Evolutionary conservation across 78 protist species (phyloP), one percentile per base, ranked within the genome.

Genomic region (Dictyostelium brefeldianum): DNA sequence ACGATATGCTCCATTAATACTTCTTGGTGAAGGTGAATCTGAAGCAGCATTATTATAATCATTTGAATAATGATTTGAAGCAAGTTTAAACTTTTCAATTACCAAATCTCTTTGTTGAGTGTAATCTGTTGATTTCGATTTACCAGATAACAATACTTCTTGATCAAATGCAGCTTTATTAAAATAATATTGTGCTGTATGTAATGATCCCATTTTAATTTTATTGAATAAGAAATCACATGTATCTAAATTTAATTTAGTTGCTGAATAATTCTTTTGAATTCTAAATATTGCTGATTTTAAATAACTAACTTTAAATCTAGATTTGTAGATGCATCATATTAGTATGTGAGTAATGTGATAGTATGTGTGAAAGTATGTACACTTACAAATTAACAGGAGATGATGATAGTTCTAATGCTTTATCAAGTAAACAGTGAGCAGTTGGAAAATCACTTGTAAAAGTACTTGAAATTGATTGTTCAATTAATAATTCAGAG

Each of bases 401-500:
- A 17, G 93, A 64, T 17, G 74, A 77, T 15, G 46, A 51, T 20
- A 64, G 1, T 48, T 74, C 93, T 8, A 87, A 87, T 8, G 79
- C 75, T 48, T 47, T 64, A 64, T 87, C 93, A 43, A 87, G 27
- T 64, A 53, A 36, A 7, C 53, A 12, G 22, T 87, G 59, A 31
- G 84, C 78, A 20, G 10, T 47, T 25, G 29, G 14, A 47, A 65
- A 27, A 25, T 87, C 59, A 64, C 93, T 82, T 36, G 47, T 29
- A 65, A 31, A 87, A 1, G 84, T 64, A 36, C 18, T 46, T 11
- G 80, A 65, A 78, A 87, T 77, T 31, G 70, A 29, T 65, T 87
- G 93, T 36, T 87, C 93, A 50, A 87, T 64, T 8, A 87, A 47
- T n/a, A 87, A 15, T 27, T 87, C 84, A 3, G 93, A 74, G 36